These are phyloP conservation scores for Articulospora tetracladia DNA, from an alignment of 495 filamentous ascomycete species.

Conservation along the genomic window DNA sequence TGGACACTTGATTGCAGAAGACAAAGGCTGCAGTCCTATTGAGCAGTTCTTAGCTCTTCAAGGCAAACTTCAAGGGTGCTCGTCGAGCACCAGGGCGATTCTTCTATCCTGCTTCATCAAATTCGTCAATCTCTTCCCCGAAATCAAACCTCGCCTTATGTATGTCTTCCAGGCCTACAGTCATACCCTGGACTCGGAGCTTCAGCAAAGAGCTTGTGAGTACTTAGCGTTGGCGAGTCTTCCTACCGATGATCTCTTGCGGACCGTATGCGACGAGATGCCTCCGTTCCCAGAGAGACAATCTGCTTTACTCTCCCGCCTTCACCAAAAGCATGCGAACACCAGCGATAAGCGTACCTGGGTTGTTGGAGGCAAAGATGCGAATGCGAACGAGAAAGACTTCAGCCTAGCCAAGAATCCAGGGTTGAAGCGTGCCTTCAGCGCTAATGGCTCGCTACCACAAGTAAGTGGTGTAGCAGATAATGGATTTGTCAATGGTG, in stretches of 20 bases:
- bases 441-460: conserved; percentile 33
- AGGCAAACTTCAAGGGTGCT: conserved; percentile 83
- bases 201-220: conserved; percentile 96
- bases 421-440: conserved; percentile 83
- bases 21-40: conserved; percentile 87
- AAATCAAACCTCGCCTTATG: conserved; percentile 94
- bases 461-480: conserved; percentile 37
- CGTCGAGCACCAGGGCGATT: conserved; percentile 86
- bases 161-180: conserved; percentile 90
- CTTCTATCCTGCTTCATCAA: conserved; percentile 94
- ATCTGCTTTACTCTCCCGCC: conserved; percentile 83
- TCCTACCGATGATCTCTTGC: conserved; percentile 85
- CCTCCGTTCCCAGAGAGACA: conserved; percentile 95
- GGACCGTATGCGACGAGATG: conserved; percentile 98
- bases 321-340: conserved; percentile 89
- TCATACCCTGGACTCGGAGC: conserved; percentile 89
- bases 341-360: conserved; percentile 93
- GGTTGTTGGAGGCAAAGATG: conserved; percentile 92
- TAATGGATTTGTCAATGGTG: conserved; percentile 45
- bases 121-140: conserved; percentile 96
- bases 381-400: conserved; percentile 77
- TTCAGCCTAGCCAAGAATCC: conserved; percentile 77
- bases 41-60: conserved; percentile 96
- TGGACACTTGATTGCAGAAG: conserved; percentile 96
- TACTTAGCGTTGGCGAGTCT: conserved; percentile 85